Conservation (phyloP, 345 rosid species). For the Psidium friedrichsthalianum region DNA sequence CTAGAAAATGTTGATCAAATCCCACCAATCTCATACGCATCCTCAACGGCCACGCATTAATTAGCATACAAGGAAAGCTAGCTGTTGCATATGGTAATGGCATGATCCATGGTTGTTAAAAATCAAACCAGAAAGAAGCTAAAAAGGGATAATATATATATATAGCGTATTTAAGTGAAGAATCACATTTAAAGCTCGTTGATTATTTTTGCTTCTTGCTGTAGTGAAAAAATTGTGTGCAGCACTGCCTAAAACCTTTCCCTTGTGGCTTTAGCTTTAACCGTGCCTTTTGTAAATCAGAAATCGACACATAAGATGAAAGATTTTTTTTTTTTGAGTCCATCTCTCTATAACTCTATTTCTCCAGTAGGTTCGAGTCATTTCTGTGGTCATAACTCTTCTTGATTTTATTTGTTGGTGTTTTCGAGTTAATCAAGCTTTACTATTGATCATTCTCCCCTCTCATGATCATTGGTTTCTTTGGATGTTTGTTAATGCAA, state of each 20-base stretch:
- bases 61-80: background rate
- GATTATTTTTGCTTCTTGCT: background rate
- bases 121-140: background rate
- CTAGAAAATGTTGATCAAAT: no score
- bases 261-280: background rate
- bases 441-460: background rate
- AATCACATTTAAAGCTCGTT: background rate
- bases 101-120: background rate
- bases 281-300: background rate
- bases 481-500: background rate
- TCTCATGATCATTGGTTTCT: background rate
- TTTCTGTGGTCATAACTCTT: background rate
- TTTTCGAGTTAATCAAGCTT: background rate
- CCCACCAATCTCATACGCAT: no score
- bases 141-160: no score
- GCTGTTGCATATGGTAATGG: background rate
- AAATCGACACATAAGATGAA: background rate
- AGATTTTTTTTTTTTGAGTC: background rate
- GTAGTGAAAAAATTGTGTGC: background rate
- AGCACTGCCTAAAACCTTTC: background rate
- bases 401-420: background rate
- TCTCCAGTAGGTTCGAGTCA: background rate
- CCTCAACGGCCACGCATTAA: background rate
- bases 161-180: no score
- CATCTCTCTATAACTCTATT: background rate